These are phyloP conservation scores for Vanilla planifolia DNA, from an alignment of 106 monocot genomes.

Conservation along the genomic window DNA sequence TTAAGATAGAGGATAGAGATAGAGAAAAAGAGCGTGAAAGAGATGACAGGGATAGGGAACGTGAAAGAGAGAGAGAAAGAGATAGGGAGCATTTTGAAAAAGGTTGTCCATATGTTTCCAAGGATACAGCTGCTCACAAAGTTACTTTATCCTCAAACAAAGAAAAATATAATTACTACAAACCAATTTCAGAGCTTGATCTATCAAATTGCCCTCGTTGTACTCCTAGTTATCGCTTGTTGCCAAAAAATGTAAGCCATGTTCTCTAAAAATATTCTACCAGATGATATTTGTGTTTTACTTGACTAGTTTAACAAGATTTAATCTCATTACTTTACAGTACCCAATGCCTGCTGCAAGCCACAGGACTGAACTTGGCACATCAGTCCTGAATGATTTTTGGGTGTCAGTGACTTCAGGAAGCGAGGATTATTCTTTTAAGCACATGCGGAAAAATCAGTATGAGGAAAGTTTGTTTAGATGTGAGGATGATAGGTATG, in stretches of 20 bases:
- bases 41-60: constrained; percentile 67
- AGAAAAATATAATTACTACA: constrained; percentile 73
- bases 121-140: constrained; percentile 55
- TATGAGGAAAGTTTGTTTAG: constrained; percentile 97
- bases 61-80: constrained; percentile 61
- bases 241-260: constrained; percentile 74
- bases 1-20: constrained; percentile 69
- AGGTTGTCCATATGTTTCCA: constrained; percentile 28
- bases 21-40: constrained; percentile 54
- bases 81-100: constrained; percentile 57
- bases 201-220: constrained; percentile 74
- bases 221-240: constrained; percentile 90
- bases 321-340: constrained; percentile 31
- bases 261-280: neutral
- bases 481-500: constrained; percentile 98
- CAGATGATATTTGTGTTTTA: neutral
- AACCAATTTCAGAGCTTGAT: constrained; percentile 92
- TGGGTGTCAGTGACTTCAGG: constrained; percentile 98
- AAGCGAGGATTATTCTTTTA: constrained; percentile 97
- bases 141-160: constrained; percentile 37
- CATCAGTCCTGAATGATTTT: constrained; percentile 71
- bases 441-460: constrained; percentile 98
- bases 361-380: constrained; percentile 71
- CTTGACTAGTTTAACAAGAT: neutral
- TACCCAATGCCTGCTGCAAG: constrained; percentile 79